Percentiles rank a stretch among this genome's conserved stretches.
Evolutionary conservation across 352 stramenopile genomes (phyloP).

Genomic region (Pythium oligandrum): DNA sequence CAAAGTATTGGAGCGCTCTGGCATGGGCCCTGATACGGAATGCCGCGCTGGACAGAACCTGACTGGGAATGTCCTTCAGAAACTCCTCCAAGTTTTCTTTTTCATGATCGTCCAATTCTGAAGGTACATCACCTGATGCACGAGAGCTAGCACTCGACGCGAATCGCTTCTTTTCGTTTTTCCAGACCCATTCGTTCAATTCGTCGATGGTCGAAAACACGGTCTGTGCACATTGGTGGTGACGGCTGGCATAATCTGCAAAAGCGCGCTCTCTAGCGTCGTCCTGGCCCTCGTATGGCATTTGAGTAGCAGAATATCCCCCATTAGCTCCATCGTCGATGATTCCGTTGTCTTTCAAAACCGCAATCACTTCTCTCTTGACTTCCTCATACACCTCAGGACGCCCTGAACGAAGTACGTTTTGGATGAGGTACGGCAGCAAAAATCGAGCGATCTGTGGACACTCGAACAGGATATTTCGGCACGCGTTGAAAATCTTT

Average conservation of each 20-base stretch:
- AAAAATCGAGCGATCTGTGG: conserved; percentile 76
- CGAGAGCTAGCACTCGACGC: conserved; percentile 31
- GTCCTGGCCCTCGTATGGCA: not conserved
- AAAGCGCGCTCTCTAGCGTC: conserved; percentile 19
- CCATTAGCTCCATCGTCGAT: conserved; percentile 23
- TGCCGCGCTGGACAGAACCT: conserved; percentile 27
- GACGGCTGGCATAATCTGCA: conserved; percentile 63
- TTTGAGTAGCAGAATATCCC: not conserved
- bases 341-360: conserved; percentile 68
- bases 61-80: conserved; percentile 36
- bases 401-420: conserved; percentile 67
- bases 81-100: conserved; percentile 43
- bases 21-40: conserved; percentile 40
- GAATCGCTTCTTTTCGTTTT: conserved; percentile 72
- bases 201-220: conserved; percentile 86
- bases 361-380: conserved; percentile 76
- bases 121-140: conserved; percentile 15
- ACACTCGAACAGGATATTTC: conserved; percentile 52
- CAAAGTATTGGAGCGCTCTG: conserved; percentile 39
- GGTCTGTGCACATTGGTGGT: conserved; percentile 82
- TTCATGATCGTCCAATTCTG: conserved; percentile 34
- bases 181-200: conserved; percentile 87
- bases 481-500: conserved; percentile 80
- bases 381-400: conserved; percentile 63
- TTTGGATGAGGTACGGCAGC: conserved; percentile 83